Evolutionary conservation across 2,329 filamentous ascomycete genomes (phyloP).

Genomic region (Paracoccidioides brasiliensis): DNA sequence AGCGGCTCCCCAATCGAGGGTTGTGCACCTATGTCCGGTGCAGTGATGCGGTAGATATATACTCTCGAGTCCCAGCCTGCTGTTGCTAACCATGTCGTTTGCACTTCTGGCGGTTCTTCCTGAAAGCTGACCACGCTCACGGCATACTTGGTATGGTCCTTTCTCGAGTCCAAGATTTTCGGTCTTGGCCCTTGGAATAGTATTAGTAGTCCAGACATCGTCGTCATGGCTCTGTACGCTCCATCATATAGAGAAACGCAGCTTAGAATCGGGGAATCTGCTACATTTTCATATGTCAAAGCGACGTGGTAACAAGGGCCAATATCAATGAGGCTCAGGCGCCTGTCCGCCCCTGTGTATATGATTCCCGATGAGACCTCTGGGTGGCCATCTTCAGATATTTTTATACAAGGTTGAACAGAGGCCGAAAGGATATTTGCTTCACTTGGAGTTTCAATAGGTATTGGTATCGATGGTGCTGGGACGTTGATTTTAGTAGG

Average conservation of each 20-base stretch:
- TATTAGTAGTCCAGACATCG: constrained; percentile 46
- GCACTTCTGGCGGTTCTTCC: constrained; percentile 17
- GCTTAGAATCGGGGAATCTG: constrained; percentile 40
- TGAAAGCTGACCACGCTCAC: constrained; percentile 36
- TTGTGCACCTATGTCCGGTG: neutral
- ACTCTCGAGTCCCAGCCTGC: constrained; percentile 50
- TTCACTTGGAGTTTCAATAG: constrained; percentile 32
- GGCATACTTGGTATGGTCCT: constrained; percentile 47
- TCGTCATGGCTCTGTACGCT: constrained; percentile 37
- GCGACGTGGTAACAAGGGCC: constrained; percentile 11
- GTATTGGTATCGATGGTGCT: constrained; percentile 35
- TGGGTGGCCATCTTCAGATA: constrained; percentile 8
- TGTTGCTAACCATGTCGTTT: constrained; percentile 36
- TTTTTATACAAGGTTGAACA: constrained; percentile 26
- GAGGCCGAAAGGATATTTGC: constrained; percentile 42
- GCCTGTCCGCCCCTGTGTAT: constrained; percentile 35
- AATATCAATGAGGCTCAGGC: constrained; percentile 34
- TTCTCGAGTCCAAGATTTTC: constrained; percentile 34
- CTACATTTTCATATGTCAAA: constrained; percentile 18
- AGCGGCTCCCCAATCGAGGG: constrained; percentile 17
- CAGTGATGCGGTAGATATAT: constrained; percentile 34
- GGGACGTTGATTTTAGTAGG: neutral
- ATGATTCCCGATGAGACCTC: constrained; percentile 20
- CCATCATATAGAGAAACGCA: constrained; percentile 30
- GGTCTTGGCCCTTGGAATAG: constrained; percentile 31